Percentiles rank a stretch among this genome's conserved stretches.
Conservation (phyloP, 306 rosid species). For the Sindora glabra region DNA sequence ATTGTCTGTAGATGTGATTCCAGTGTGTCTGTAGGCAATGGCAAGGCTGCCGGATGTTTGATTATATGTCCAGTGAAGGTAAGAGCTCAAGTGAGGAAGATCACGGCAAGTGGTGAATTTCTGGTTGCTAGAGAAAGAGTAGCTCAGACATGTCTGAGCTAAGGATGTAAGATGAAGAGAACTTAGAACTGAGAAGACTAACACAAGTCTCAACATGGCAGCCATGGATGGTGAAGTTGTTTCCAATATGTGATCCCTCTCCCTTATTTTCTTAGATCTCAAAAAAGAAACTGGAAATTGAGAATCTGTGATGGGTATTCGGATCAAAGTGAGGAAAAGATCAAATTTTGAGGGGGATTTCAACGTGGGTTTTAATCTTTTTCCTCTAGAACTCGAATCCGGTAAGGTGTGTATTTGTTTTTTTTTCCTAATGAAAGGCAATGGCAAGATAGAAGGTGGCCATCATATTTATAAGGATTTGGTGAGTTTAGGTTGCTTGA, state of each 20-base stretch:
- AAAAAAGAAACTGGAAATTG: neutral
- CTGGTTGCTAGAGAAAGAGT: conserved; percentile 23
- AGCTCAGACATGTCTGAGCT: conserved; percentile 38
- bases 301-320: neutral
- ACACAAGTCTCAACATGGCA: conserved; percentile 13
- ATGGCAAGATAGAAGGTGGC: neutral
- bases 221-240: conserved; percentile 18
- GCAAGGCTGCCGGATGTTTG: conserved; percentile 26
- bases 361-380: neutral
- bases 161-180: conserved; percentile 21
- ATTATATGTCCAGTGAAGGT: conserved; percentile 52
- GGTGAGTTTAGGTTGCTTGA: conserved; percentile 47
- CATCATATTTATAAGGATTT: conserved; percentile 32
- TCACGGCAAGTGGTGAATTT: conserved; percentile 27
- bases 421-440: too few species aligned
- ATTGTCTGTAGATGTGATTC: conserved; percentile 13
- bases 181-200: conserved; percentile 17
- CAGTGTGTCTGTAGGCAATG: conserved; percentile 48
- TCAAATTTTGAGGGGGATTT: neutral
- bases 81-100: conserved; percentile 41
- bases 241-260: too few species aligned
- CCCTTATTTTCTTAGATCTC: neutral
- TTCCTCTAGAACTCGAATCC: neutral
- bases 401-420: neutral
- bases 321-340: neutral